A percentile compares a stretch with the other conserved stretches of the same genome.
Evolutionary conservation across 805 yeast genomes (phyloP).

Genomic region (Starmerella vitae): DNA sequence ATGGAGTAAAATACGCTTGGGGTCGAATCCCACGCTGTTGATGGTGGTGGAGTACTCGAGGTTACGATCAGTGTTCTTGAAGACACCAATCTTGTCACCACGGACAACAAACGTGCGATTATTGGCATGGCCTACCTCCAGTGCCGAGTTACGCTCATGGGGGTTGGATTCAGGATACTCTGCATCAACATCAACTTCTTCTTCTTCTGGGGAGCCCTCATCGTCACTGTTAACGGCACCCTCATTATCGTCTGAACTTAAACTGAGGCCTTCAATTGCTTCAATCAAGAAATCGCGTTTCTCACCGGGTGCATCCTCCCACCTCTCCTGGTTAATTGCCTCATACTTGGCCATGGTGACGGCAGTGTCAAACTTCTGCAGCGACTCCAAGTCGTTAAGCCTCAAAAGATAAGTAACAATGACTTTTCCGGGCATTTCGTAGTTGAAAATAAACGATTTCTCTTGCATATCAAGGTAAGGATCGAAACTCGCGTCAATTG

Average conservation of each 20-base stretch:
- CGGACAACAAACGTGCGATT: slow-evolving; percentile 69
- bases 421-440: slow-evolving; percentile 26
- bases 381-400: slow-evolving; percentile 33
- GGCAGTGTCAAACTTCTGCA: slow-evolving; percentile 39
- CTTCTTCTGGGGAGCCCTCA: slow-evolving; percentile 20
- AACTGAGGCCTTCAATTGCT: slow-evolving; percentile 35
- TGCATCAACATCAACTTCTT: slow-evolving; percentile 17
- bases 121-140: slow-evolving; percentile 57
- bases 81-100: slow-evolving; percentile 69
- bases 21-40: slow-evolving; percentile 40
- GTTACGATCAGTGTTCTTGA: slow-evolving; percentile 38
- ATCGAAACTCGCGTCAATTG: slow-evolving; percentile 39
- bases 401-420: slow-evolving; percentile 52
- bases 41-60: slow-evolving; percentile 58
- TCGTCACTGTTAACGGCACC: slow-evolving; percentile 30
- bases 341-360: slow-evolving; percentile 52
- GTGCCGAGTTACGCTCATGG: slow-evolving; percentile 42
- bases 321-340: slow-evolving; percentile 36
- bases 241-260: slow-evolving; percentile 25
- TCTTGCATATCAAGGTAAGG: slow-evolving; percentile 52
- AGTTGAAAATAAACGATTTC: slow-evolving; percentile 53
- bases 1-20: slow-evolving; percentile 62
- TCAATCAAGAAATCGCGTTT: slow-evolving; percentile 47
- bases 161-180: slow-evolving; percentile 17
- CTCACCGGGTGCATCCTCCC: slow-evolving; percentile 31